A percentile compares a stretch with the other conserved stretches of the same genome.
Conservation (phyloP, 1,284 basidiomycete genomes). For the Volvariella surrecta region DNA sequence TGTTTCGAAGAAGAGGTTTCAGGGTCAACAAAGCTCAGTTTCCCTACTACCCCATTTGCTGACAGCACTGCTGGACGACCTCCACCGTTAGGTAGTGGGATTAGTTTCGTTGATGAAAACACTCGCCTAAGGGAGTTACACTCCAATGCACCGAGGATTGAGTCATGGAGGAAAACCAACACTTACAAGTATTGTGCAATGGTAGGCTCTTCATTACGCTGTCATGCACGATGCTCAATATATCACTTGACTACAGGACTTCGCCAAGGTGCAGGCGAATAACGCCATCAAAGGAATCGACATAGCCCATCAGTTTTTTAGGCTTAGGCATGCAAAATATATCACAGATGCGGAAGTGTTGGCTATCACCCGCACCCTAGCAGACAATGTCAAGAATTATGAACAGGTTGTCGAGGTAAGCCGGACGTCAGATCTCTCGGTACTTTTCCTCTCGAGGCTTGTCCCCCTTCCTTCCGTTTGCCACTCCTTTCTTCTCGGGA, state of each 20-base stretch:
- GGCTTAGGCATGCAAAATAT: slow-evolving; percentile 30
- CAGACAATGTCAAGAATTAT: slow-evolving; percentile 63
- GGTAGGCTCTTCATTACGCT: slow-evolving; percentile 16
- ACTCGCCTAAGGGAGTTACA: slow-evolving; percentile 27
- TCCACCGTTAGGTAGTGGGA: slow-evolving; percentile 31
- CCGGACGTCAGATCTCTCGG: slow-evolving; percentile 5
- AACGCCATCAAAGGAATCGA: slow-evolving; percentile 34
- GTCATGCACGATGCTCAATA: slow-evolving; percentile 2
- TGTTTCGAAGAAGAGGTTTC: slow-evolving; percentile 34
- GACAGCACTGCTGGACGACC: slow-evolving; percentile 23
- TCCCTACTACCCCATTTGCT: slow-evolving; percentile 24
- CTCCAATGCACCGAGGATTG: slow-evolving; percentile 34
- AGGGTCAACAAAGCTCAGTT: slow-evolving; percentile 29
- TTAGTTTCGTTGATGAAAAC: slow-evolving; percentile 31
- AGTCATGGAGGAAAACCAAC: slow-evolving; percentile 35
- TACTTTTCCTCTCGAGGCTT: too few species aligned
- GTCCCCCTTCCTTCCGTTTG: too few species aligned
- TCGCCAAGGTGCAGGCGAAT: slow-evolving; percentile 25
- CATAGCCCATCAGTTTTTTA: slow-evolving; percentile 32
- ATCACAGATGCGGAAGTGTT: slow-evolving; percentile 49
- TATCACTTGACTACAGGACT: slow-evolving; percentile 21
- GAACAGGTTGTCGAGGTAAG: slow-evolving; percentile 87
- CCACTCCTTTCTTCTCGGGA: slow-evolving; percentile 6
- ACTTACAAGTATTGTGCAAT: slow-evolving; percentile 30
- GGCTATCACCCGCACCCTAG: slow-evolving; percentile 68